Percentiles rank a stretch among this genome's conserved stretches.
These are phyloP conservation scores for Oryza brachyantha DNA, from an alignment of 176 grass and related monocot genomes.

Conservation along the genomic window DNA sequence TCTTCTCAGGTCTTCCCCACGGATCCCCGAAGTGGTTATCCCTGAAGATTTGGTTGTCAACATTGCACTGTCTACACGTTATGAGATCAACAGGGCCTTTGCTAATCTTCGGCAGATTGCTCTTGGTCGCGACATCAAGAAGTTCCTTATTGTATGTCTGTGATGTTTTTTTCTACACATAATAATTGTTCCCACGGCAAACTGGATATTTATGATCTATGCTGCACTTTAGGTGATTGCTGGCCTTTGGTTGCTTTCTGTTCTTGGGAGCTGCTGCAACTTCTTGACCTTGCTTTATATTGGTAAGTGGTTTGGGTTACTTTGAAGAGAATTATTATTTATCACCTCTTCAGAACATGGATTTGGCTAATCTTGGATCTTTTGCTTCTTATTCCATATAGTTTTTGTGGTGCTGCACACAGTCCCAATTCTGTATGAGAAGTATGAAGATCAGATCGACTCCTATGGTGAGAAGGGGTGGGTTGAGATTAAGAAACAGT, in stretches of 20 bases:
- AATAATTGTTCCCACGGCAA: neutral
- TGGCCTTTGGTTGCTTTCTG: slow-evolving; percentile 84
- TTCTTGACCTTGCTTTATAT: slow-evolving; percentile 94
- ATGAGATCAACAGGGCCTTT: slow-evolving; percentile 77
- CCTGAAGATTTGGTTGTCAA: slow-evolving; percentile 67
- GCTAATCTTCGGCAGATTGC: slow-evolving; percentile 66
- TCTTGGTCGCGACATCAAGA: slow-evolving; percentile 74
- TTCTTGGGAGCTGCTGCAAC: slow-evolving; percentile 69
- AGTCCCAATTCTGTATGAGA: slow-evolving; percentile 85
- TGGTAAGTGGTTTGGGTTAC: slow-evolving; percentile 45
- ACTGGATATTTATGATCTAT: neutral
- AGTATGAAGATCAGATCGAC: slow-evolving; percentile 89
- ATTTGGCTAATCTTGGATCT: neutral
- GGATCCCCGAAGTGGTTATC: slow-evolving; percentile 59
- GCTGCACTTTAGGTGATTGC: slow-evolving; percentile 57
- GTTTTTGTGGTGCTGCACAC: slow-evolving; percentile 83
- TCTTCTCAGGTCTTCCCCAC: slow-evolving; percentile 65
- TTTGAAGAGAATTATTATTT: neutral
- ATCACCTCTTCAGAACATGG: neutral
- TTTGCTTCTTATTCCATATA: slow-evolving; percentile 31
- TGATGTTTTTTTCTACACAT: neutral
- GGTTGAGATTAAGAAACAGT: slow-evolving; percentile 76
- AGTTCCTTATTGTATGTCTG: slow-evolving; percentile 80
- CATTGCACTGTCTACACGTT: slow-evolving; percentile 55
- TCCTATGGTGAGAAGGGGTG: slow-evolving; percentile 73